phyloP scores from a whole-genome alignment of 768 basidiomycete species.

The Cystobasidium onofrii region DNA sequence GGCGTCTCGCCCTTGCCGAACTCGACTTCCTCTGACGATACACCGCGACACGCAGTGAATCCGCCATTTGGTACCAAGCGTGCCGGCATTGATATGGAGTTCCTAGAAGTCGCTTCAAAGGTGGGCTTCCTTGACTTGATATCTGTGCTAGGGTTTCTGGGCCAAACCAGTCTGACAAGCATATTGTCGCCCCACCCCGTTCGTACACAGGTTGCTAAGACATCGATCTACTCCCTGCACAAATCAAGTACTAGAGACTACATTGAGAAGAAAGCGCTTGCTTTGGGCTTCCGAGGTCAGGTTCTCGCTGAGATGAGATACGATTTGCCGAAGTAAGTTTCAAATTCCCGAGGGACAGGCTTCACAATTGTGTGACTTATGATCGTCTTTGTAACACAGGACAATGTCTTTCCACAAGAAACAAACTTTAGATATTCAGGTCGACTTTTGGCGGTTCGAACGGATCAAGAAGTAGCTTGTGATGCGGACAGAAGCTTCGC shows the following conservation, averaged over 20 bases:
- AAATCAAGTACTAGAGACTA: constrained; percentile 25
- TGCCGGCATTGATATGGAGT: constrained; percentile 42
- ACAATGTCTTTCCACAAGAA: constrained; percentile 43
- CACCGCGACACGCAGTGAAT: no score
- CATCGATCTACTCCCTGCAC: constrained; percentile 39
- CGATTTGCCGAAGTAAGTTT: constrained; percentile 33
- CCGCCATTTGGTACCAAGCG: constrained; percentile 41
- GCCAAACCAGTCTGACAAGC: no score
- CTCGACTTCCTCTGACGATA: no score
- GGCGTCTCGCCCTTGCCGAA: no score
- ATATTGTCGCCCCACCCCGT: no score
- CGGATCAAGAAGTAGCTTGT: constrained; percentile 14
- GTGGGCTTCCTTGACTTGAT: background rate
- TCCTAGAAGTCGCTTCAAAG: constrained; percentile 40
- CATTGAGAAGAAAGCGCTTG: constrained; percentile 7
- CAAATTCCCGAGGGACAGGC: background rate
- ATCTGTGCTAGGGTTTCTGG: background rate
- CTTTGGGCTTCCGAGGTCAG: constrained; percentile 15
- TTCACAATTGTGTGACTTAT: background rate
- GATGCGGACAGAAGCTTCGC: no score
- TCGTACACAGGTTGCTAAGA: constrained; percentile 38
- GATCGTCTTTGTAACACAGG: constrained; percentile 5
- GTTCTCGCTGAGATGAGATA: constrained; percentile 35
- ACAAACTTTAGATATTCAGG: constrained; percentile 40
- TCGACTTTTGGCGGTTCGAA: constrained; percentile 30